Base-by-base conservation (phyloP, 1,139 yeast genomes). In the Tardiomyces depauwii region DNA sequence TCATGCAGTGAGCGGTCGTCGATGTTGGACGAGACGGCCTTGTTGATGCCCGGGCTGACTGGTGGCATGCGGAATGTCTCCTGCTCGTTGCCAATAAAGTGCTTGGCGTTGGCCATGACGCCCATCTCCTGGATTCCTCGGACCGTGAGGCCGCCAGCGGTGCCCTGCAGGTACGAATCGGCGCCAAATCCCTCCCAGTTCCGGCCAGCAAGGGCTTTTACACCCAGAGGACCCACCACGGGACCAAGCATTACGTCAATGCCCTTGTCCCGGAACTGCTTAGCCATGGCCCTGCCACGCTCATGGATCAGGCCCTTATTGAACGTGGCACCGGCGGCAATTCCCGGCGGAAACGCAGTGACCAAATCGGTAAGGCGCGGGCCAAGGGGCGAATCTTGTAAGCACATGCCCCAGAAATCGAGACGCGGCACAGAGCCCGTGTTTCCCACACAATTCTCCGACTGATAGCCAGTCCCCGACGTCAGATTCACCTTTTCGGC, bases 171-270 rank as follows among this genome's bases (percentile, higher is more conserved):
- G 51, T 77, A 77, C 1, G 85, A 82, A 55, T 79, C 85, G 5
- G 79, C 65, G 1, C 82, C 82, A 61, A 78, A 78, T 33, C 80
- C 72, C 61, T 79, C 85, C 81, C 82, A 78, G 61, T 74, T 77
- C 53, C 84, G 66, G 6, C 85, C 84, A 7, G 80, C 83, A 41
- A 73, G 74, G 2, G 82, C 83, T 54, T 77, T 75, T 40, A 69
- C 64, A 0, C 84, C 85, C 44, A 78, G 68, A n/a, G 84, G 84
- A 0, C 82, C 83, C 45, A 77, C 66, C 2, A 74, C 71, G 12
- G 86, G 86, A 2, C 83, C 85, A 39, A 80, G 66, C 39, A 74
- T 70, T 42, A 78, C 71, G 56, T 79, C 77, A n/a, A 74, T 80
- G 23, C 82, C 83, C 55, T 78, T 78, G n/a, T 60, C 64, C 49